Evolutionary conservation across 2,329 filamentous ascomycete genomes (phyloP).

Genomic region (Penicillium glabrum): DNA sequence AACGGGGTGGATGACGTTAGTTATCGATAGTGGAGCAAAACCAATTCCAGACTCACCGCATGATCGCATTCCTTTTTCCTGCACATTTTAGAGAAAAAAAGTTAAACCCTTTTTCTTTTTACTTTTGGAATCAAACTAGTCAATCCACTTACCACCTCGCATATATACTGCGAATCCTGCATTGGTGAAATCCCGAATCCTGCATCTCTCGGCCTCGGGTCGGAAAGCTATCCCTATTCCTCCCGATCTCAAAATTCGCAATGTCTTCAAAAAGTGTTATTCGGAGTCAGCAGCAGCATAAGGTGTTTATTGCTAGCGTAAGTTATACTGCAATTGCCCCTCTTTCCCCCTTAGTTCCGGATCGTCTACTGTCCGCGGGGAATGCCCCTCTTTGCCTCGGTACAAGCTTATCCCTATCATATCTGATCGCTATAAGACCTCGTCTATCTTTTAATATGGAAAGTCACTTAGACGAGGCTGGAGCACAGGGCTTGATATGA

Average conservation of each 20-base stretch:
- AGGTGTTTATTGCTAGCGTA: slow-evolving; percentile 26
- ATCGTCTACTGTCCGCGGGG: slow-evolving; percentile 4
- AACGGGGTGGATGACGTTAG: slow-evolving; percentile 22
- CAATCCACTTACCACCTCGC: not conserved
- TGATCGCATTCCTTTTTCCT: slow-evolving; percentile 4
- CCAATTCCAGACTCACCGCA: slow-evolving; percentile 26
- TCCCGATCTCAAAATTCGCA: slow-evolving; percentile 16
- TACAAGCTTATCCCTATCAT: not conserved
- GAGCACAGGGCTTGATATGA: not conserved
- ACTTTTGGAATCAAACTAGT: not conserved
- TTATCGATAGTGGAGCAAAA: slow-evolving; percentile 22
- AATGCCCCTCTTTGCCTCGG: slow-evolving; percentile 5
- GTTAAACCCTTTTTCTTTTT: not conserved
- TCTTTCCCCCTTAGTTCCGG: slow-evolving; percentile 1
- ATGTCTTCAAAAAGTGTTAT: slow-evolving; percentile 23
- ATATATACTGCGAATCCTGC: not conserved
- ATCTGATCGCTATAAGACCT: not conserved
- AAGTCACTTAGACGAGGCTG: not conserved
- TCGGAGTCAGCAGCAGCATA: slow-evolving; percentile 22
- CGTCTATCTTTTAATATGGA: not conserved
- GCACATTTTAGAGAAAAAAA: not conserved
- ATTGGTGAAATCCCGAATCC: slow-evolving; percentile 10
- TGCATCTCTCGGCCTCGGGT: slow-evolving; percentile 15
- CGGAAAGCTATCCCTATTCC: slow-evolving; percentile 19
- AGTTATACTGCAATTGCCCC: slow-evolving; percentile 10